Evolutionary conservation across 1,284 basidiomycete genomes (phyloP), one percentile per base, ranked within the genome.

Genomic region (Ceratobasidium sp.): DNA sequence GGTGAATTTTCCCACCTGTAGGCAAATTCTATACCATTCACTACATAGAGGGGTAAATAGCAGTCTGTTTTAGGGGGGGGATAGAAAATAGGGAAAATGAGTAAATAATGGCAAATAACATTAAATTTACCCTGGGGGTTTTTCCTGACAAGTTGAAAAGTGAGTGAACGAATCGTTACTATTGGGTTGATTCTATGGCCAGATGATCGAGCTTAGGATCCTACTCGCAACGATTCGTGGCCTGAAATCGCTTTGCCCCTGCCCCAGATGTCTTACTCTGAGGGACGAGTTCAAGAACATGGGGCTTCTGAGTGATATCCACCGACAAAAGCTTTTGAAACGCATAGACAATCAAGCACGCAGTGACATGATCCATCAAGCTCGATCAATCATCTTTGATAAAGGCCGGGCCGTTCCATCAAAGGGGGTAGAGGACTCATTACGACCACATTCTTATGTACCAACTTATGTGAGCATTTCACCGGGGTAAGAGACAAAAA

Each of bases 261-360:
- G 81, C 51, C 80, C 80, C 9, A 60, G 79, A 2, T 81, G 80
- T 58, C 33, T 72, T 3, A 60, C 77, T 0, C 23, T 39, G n/a
- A 75, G 63, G 20, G 23, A 20, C 3, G 58, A 76, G 23, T 63
- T 79, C 20, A 10, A 64, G 5, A 67, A 70, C 5, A 0, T 81
- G 49, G 80, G 81, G 1, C 49, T 66, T 2, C 78, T 70, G 39
- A 28, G 20, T 7, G 83, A 86, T 70, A 68, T 75, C 20, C 28
- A 78, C 23, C 12, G 42, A 40, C 60, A 64, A 42, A 7, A 9
- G n/a, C 40, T 1, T 7, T 12, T n/a, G 12, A 28, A 23, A 28
- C 39, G 79, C 39, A n/a, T 39, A 1, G 70, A 81, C 39, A 51
- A 51, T n/a, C 18, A 77, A 4, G 42, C 18, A 15, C 66, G 58